Conservation (phyloP, 1,284 basidiomycete genomes). For the Heliocybe sulcata region DNA sequence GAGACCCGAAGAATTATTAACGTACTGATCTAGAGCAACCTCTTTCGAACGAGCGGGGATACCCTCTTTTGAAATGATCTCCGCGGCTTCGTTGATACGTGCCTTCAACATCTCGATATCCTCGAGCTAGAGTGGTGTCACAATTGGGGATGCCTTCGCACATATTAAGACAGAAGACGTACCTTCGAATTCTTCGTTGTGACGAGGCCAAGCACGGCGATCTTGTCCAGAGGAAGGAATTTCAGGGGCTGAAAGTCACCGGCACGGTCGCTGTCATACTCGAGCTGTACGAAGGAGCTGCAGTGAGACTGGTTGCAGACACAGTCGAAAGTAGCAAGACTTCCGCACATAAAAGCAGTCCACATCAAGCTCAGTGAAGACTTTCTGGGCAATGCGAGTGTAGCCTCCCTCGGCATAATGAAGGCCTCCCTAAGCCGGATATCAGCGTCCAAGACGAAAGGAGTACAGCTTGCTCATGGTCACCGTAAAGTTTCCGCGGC, state of each 20-base stretch:
- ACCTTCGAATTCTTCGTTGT: constrained; percentile 64
- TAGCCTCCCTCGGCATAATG: constrained; percentile 74
- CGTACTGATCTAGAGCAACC: constrained; percentile 54
- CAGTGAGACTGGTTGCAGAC: not conserved
- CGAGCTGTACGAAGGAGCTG: constrained; percentile 35
- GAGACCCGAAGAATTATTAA: constrained; percentile 6
- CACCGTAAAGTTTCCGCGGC: constrained; percentile 72
- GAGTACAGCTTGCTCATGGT: not conserved
- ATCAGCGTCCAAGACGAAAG: not conserved
- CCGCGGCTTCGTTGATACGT: constrained; percentile 60
- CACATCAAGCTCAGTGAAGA: constrained; percentile 70
- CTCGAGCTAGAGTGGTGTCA: constrained; percentile 46
- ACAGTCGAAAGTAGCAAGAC: constrained; percentile 2
- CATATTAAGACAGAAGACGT: constrained; percentile 4
- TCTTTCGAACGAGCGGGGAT: constrained; percentile 43
- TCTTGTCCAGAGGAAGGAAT: constrained; percentile 60
- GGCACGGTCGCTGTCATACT: constrained; percentile 73
- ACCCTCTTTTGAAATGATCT: constrained; percentile 42
- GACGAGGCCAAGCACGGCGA: constrained; percentile 67
- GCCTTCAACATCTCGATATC: constrained; percentile 45
- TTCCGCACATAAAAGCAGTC: constrained; percentile 60
- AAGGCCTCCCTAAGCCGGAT: constrained; percentile 37
- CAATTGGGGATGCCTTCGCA: not conserved
- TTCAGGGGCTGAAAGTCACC: constrained; percentile 65
- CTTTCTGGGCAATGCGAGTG: constrained; percentile 61